Percentiles rank a stretch among this genome's conserved stretches.
phyloP scores from a whole-genome alignment of 169 alveolate genomes.

The Cryptosporidium sp. region DNA sequence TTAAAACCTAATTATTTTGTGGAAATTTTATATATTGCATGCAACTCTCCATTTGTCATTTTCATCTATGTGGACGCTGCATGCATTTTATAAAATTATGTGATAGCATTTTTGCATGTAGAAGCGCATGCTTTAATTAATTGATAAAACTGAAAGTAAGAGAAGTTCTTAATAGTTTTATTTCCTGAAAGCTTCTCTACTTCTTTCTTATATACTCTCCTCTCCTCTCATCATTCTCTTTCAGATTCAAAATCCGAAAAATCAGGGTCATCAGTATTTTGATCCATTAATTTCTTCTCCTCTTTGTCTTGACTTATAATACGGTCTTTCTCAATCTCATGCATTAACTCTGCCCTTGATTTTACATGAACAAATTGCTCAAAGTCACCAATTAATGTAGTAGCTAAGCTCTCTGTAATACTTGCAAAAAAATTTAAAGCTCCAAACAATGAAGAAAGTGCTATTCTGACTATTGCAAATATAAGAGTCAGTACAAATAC shows the following conservation, averaged over 20 bases:
- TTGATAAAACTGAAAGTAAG: too few species aligned
- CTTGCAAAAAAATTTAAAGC: conserved; percentile 86
- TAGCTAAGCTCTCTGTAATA: conserved; percentile 90
- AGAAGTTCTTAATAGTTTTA: too few species aligned
- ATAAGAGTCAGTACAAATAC: conserved; percentile 75
- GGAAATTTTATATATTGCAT: too few species aligned
- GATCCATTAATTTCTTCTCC: conserved; percentile 11
- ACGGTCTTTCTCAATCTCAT: conserved; percentile 78
- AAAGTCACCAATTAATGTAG: conserved; percentile 90
- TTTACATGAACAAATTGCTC: conserved; percentile 89
- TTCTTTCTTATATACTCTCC: too few species aligned
- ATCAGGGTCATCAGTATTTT: neutral
- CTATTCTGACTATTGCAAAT: conserved; percentile 81
- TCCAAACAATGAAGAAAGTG: conserved; percentile 88
- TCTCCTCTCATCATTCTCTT: neutral
- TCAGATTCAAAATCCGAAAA: neutral
- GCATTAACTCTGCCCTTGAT: conserved; percentile 82
- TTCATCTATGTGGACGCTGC: neutral
- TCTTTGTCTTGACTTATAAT: conserved; percentile 27
- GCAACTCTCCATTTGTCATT: too few species aligned
- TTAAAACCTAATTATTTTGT: too few species aligned
- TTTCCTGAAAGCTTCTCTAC: neutral
- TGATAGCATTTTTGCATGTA: too few species aligned
- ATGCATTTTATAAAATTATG: neutral
- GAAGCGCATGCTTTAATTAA: neutral